Evolutionary conservation across 768 basidiomycete species (phyloP), one percentile per base, ranked within the genome.

Genomic region (Xanthoconium stramineum): DNA sequence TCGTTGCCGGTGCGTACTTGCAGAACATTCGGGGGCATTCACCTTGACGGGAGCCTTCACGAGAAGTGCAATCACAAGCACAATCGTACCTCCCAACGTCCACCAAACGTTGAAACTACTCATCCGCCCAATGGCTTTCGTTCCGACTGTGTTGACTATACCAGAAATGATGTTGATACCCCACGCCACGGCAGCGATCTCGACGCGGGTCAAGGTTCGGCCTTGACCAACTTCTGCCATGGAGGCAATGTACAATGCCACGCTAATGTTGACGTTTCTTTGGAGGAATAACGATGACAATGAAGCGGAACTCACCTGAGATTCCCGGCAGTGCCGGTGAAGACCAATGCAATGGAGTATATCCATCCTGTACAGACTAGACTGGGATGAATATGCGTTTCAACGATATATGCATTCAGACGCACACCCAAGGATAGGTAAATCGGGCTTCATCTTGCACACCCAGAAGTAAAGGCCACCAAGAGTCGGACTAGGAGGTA

Each of bases 381-480:
- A 20, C 9, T 11, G 15, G 20, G n/a, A n/a, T 61, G 14, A 60
- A 46, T 28, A 8, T 7, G 11, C 2, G 20, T 52, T 24, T 30
- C 11, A 14, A 35, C 12, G 57, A 33, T 20, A 35, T 48, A 40
- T 44, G 17, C 8, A 20, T 38, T 28, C 13, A 15, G 19, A 66
- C 78, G 68, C 64, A 80, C 79, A 84, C 19, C 82, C 83, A 6
- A 83, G 72, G 17, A 81, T 69, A 2, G 81, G 82, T 14, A 71
- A 57, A 46, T 81, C 74, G 0, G 81, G 80, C 61, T 82, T 82
- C 80, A 83, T 80, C 62, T 76, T 79, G 69, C 81, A 83, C 12
- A 83, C 82, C 83, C 82, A 83, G 63, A 83, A 84, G 65, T 84
- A 84, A 47, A 83, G 68, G 7, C 81, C 83, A 24, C 82, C 82